A percentile compares a stretch with the other conserved stretches of the same genome.
These are phyloP conservation scores for Coniochaeta sp. DNA, from an alignment of 2,329 filamentous ascomycete species.

Conservation along the genomic window DNA sequence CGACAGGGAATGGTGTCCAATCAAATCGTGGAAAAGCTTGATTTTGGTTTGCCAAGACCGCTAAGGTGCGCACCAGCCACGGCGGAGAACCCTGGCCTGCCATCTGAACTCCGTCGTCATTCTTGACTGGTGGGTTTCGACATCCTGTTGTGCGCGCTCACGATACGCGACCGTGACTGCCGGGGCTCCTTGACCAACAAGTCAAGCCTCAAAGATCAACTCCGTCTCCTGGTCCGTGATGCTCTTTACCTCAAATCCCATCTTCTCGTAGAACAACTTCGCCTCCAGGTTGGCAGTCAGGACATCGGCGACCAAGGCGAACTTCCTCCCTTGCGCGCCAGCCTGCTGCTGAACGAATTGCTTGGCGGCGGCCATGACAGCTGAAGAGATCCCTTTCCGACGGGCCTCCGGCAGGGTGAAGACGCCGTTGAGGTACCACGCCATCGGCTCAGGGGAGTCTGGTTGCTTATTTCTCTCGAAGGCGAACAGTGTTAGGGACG, in stretches of 20 bases:
- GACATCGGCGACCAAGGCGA: neutral
- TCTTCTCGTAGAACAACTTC: neutral
- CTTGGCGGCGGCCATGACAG: neutral
- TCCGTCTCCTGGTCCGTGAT: neutral
- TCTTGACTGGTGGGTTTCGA: neutral
- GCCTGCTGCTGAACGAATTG: neutral
- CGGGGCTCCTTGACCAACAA: neutral
- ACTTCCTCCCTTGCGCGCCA: neutral
- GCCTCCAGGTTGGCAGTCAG: neutral
- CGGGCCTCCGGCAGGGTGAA: slow-evolving; percentile 1
- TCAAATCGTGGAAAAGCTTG: neutral
- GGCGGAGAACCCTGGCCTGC: neutral
- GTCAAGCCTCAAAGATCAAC: neutral
- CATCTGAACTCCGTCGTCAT: neutral
- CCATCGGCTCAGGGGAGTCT: neutral
- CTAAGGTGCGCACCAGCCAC: slow-evolving; percentile 1
- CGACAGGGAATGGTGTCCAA: neutral
- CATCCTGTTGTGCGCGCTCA: neutral
- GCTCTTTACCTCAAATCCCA: neutral
- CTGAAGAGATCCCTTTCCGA: neutral
- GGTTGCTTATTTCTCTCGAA: neutral
- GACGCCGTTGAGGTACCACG: neutral
- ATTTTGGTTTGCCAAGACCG: neutral
- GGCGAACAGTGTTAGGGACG: slow-evolving; percentile 1
- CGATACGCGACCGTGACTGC: neutral